Evolutionary conservation across 495 filamentous ascomycete genomes (phyloP).

Genomic region (Neurospora sp.): DNA sequence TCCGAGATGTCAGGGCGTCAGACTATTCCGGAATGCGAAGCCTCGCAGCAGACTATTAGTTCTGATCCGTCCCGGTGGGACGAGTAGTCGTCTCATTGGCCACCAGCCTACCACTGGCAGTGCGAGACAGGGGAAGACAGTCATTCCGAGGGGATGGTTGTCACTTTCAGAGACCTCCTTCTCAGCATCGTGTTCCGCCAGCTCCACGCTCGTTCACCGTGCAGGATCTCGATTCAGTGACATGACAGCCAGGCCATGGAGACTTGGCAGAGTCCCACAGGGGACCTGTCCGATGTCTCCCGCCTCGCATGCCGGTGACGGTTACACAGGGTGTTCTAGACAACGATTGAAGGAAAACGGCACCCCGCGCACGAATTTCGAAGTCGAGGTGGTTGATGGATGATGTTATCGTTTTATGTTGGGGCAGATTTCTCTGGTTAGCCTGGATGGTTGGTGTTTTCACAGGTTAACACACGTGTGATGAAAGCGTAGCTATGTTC

Average conservation of each 20-base stretch:
- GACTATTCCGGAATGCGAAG: neutral
- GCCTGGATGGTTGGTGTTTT: neutral
- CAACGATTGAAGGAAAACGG: neutral
- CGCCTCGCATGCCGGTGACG: neutral
- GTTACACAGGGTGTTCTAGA: neutral
- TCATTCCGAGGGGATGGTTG: neutral
- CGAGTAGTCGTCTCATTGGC: neutral
- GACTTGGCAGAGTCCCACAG: neutral
- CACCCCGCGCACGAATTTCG: neutral
- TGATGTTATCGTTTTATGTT: neutral
- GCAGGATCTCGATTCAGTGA: neutral
- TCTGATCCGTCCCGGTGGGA: neutral
- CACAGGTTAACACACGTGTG: neutral
- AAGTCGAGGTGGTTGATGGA: neutral
- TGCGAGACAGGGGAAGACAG: neutral
- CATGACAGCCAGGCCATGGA: neutral
- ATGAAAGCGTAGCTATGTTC: neutral
- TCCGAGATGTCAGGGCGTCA: neutral
- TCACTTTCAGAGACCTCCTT: neutral
- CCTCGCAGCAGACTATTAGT: neutral
- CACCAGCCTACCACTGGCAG: neutral
- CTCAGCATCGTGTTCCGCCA: neutral
- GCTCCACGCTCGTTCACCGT: neutral
- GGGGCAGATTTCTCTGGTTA: neutral
- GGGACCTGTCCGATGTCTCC: neutral